Conservation (phyloP, 768 basidiomycete species). For the Pisolithus sp. region DNA sequence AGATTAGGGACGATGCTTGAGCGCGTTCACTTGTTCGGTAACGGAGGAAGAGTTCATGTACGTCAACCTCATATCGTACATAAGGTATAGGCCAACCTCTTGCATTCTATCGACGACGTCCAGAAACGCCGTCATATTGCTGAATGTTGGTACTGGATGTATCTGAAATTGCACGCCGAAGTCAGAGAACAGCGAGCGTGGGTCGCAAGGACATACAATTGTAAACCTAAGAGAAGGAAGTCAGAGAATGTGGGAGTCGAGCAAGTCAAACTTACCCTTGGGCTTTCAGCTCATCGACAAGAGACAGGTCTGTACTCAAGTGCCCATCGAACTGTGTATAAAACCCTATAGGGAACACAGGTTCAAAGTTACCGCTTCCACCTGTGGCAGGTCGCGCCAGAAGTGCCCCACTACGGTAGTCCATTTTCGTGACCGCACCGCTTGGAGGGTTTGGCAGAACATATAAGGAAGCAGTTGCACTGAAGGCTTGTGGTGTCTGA, state of each 20-base stretch:
- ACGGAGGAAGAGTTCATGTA: conserved; percentile 63
- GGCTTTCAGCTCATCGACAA: conserved; percentile 27
- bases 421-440: conserved; percentile 59
- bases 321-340: conserved; percentile 38
- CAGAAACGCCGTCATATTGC: conserved; percentile 51
- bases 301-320: conserved; percentile 14
- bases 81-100: conserved; percentile 60
- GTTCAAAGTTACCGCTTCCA: conserved; percentile 41
- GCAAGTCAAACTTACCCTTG: conserved; percentile 14
- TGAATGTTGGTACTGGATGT: conserved; percentile 65
- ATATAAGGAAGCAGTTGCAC: conserved; percentile 38
- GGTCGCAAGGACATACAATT: conserved; percentile 24
- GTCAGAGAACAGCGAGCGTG: background rate
- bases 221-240: conserved; percentile 5
- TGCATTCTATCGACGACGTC: conserved; percentile 65
- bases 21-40: conserved; percentile 57
- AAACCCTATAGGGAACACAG: conserved; percentile 43
- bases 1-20: conserved; percentile 66
- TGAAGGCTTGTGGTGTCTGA: conserved; percentile 35
- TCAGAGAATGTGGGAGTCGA: background rate
- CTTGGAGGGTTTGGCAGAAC: conserved; percentile 45
- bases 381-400: conserved; percentile 47
- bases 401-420: conserved; percentile 51
- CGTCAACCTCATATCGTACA: conserved; percentile 77
- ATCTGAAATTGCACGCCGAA: conserved; percentile 31